Evolutionary conservation across 1,284 basidiomycete genomes (phyloP), one percentile per base, ranked within the genome.

Genomic region (Cystobasidium sp.): DNA sequence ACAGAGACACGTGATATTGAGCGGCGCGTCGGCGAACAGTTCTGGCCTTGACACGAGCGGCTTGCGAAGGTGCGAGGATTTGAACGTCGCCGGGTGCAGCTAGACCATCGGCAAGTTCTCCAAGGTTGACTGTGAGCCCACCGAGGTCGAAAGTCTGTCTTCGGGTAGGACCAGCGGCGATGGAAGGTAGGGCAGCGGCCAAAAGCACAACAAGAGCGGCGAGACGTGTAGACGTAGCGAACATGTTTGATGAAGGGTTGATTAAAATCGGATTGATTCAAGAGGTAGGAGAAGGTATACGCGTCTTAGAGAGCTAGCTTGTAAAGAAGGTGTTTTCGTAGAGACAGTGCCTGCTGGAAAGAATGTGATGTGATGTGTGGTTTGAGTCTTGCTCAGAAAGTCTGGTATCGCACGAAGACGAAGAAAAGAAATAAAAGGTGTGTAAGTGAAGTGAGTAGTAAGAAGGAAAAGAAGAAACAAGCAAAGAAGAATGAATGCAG

Each of bases 191-290:
- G 43, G 64, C 64, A 66, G 64, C 51, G 49, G 51, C 64, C 31
- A 66, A 51, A 43, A 68, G 20, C 18, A 59, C 53, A 44, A 41
- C 66, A 53, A 68, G 39, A 51, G 55, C 55, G 31, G 66, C 52
- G 55, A 68, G 22, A 44, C 66, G 66, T 41, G 66, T 68, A 47
- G 66, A 44, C 22, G 66, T 58, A 22, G 37, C 55, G 53, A 68
- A 68, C 66, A 68, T 68, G 53, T 39, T 56, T 31, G 41, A 47
- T 49, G 43, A 9, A 24, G 14, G 0, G 22, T 44, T 62, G 20
- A 37, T 16, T 62, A 37, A 10, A 56, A 41, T 41, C 9, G 46
- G 51, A 24, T 46, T 43, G 31, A 12, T 44, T 53, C 7, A 39
- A 58, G 24, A 18, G 66, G 16, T 16, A 53, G 37, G 24, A 31